These are phyloP conservation scores for Hymenoscyphus albidus DNA, from an alignment of 2,329 filamentous ascomycete species.

Conservation along the genomic window DNA sequence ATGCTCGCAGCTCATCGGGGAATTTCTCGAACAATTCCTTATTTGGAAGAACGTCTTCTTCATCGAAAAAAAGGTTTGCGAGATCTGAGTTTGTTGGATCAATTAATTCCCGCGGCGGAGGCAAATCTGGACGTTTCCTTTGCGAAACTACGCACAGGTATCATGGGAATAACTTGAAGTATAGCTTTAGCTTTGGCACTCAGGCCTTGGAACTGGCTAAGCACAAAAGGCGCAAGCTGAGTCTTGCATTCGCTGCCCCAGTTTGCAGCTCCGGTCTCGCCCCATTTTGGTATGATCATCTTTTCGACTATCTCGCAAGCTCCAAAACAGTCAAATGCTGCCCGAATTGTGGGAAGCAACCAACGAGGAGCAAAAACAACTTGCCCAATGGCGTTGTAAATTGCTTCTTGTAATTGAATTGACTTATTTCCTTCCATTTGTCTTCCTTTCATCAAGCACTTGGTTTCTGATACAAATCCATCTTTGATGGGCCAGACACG, in stretches of 20 bases:
- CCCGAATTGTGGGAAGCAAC: neutral
- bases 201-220: conserved; percentile 19
- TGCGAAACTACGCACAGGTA: conserved; percentile 22
- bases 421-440: too few species aligned
- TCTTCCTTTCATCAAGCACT: neutral
- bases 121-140: conserved; percentile 19
- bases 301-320: conserved; percentile 16
- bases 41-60: conserved; percentile 29
- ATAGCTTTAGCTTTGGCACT: conserved; percentile 3
- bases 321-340: neutral
- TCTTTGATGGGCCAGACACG: conserved; percentile 18
- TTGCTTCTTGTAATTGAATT: neutral
- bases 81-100: conserved; percentile 20
- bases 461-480: neutral
- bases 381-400: neutral
- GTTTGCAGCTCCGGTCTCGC: neutral
- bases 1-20: conserved; percentile 17
- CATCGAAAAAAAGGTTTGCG: conserved; percentile 25
- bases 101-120: conserved; percentile 20
- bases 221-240: conserved; percentile 19
- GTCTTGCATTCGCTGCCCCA: conserved; percentile 17
- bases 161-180: conserved; percentile 22
- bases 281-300: conserved; percentile 26
- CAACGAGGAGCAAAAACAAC: neutral
- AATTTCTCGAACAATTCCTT: conserved; percentile 20